Percentiles rank a stretch among this genome's conserved stretches.
These are phyloP conservation scores for Penicillium janthinellum DNA, from an alignment of 2,329 filamentous ascomycete genomes.

Conservation along the genomic window DNA sequence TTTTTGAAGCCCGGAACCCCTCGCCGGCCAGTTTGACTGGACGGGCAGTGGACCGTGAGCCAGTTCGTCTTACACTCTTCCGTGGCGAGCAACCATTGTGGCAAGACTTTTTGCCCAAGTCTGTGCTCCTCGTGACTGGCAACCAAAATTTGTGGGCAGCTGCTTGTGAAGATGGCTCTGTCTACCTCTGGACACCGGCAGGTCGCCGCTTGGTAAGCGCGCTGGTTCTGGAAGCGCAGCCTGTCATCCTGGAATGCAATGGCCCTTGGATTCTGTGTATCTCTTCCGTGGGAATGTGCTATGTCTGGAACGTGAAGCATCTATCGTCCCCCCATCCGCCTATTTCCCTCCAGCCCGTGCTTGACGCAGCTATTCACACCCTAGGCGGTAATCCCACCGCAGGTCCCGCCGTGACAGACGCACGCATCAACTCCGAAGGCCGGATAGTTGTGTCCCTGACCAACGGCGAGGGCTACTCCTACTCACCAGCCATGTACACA, in stretches of 20 bases:
- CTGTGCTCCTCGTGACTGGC: constrained; percentile 86
- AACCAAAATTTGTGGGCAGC: constrained; percentile 90
- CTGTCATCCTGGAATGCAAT: constrained; percentile 88
- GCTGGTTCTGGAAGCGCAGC: constrained; percentile 84
- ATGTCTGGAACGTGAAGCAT: constrained; percentile 90
- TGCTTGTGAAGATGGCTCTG: constrained; percentile 86
- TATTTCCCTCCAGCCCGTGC: constrained; percentile 80
- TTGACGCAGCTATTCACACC: constrained; percentile 81
- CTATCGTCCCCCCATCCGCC: constrained; percentile 86
- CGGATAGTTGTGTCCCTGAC: constrained; percentile 86
- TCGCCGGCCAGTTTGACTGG: constrained; percentile 60
- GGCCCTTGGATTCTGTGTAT: constrained; percentile 89
- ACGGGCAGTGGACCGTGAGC: constrained; percentile 70
- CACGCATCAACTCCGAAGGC: constrained; percentile 84
- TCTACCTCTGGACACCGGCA: constrained; percentile 91
- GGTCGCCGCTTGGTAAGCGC: constrained; percentile 83
- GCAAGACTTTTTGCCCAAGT: constrained; percentile 88
- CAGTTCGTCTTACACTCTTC: constrained; percentile 77
- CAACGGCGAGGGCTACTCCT: constrained; percentile 92
- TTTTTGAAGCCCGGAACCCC: constrained; percentile 89
- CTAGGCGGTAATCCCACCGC: constrained; percentile 77
- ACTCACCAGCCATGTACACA: constrained; percentile 78
- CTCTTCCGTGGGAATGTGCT: constrained; percentile 81
- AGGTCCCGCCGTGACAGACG: constrained; percentile 84
- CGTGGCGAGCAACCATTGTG: constrained; percentile 81